Base-by-base conservation (phyloP, 768 basidiomycete genomes). In the Suillus tomentosus region DNA sequence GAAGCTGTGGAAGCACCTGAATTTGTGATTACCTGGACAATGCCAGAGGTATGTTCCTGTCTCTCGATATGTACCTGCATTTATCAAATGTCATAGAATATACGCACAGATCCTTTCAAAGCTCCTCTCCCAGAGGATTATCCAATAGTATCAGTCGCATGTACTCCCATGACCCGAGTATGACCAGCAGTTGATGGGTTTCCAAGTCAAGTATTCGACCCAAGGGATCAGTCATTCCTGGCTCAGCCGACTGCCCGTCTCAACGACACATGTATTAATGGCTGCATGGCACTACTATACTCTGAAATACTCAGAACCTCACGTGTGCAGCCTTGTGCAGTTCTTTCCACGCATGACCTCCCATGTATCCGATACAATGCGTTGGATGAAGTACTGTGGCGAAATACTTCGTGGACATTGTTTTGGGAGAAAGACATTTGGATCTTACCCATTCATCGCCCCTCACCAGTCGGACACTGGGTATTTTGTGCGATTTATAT, bases 191-290 rank as follows among this genome's bases (percentile, higher is more conserved):
- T 51, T 22, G 45, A 60, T 3, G 60, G 34, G 1, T 60, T 64
- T 19, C 64, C 56, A 3, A 19, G 5, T 10, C 31, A 66, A 6
- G 36, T 15, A 4, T 69, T 71, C 15, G 60, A 67, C 27, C 0
- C 40, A 0, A 22, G 39, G 0, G 64, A 68, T 14, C 40, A 69
- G 19, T 36, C 15, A 0, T 60, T 64, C 13, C 66, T 71, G 0
- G 27, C 48, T 1, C 60, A 48, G 13, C 61, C 58, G 0, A 65
- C 65, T 2, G 50, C 66, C 1, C 55, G 56, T 0, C 64, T 71
- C 2, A 69, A 69, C 14, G 64, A 69, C 22, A 45, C 19, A 1
- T 67, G 66, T 34, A 15, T 70, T 1, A 70, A 70, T 6, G 61
- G 63, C 0, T 62, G 65, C 43, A 64, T 65, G 4, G 24, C 57